phyloP scores from a whole-genome alignment of 1,284 basidiomycete genomes.

The Pascua sp. region DNA sequence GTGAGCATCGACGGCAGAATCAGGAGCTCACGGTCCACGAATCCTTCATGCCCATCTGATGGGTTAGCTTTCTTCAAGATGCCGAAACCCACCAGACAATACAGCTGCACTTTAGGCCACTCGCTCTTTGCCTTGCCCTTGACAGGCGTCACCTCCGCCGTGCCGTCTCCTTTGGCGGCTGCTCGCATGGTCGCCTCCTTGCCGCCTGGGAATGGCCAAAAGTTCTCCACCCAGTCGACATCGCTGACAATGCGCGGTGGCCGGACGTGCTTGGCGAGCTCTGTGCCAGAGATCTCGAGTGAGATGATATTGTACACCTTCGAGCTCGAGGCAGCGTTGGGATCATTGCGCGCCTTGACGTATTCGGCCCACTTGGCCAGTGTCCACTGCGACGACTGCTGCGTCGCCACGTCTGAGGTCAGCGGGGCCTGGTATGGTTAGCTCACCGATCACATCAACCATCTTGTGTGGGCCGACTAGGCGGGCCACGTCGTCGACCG shows the following conservation, averaged over 20 bases:
- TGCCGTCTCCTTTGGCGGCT: not conserved
- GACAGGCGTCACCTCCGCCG: not conserved
- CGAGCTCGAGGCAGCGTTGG: conserved; percentile 10
- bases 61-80: not conserved
- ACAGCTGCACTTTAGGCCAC: conserved; percentile 93
- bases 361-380: conserved; percentile 88
- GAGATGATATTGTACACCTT: conserved; percentile 89
- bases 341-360: conserved; percentile 49
- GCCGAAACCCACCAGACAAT: conserved; percentile 78
- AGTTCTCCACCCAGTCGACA: conserved; percentile 94
- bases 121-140: conserved; percentile 13
- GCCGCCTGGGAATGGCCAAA: conserved; percentile 62
- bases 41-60: conserved; percentile 56
- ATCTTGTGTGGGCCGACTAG: conserved; percentile 71
- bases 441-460: conserved; percentile 82
- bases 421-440: not conserved
- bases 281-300: conserved; percentile 75
- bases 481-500: conserved; percentile 66
- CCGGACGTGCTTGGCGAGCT: conserved; percentile 68
- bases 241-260: conserved; percentile 83
- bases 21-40: conserved; percentile 72
- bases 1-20: not conserved
- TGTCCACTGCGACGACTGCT: conserved; percentile 77
- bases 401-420: conserved; percentile 69
- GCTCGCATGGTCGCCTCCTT: conserved; percentile 19